Percentiles rank a stretch among this genome's conserved stretches.
Evolutionary conservation across 2,329 filamentous ascomycete species (phyloP).

Genomic region (Peltaster fructicola): DNA sequence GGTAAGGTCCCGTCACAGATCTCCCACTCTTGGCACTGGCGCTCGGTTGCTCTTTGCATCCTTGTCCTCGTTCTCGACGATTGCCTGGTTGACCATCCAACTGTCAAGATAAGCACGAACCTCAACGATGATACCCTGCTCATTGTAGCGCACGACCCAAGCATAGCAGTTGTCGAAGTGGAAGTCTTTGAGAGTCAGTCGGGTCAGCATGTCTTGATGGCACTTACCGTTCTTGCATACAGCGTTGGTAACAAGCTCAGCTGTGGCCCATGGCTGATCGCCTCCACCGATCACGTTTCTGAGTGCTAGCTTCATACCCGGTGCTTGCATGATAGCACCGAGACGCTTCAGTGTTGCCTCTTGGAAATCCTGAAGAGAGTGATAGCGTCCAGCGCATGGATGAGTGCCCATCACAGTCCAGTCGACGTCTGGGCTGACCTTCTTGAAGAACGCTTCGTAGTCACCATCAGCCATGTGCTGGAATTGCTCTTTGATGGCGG

Average conservation of each 20-base stretch:
- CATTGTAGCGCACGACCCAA: slow-evolving; percentile 13
- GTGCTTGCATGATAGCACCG: slow-evolving; percentile 8
- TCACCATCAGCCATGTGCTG: slow-evolving; percentile 9
- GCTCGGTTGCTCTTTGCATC: slow-evolving; percentile 5
- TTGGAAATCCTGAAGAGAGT: slow-evolving; percentile 5
- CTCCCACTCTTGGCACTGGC: slow-evolving; percentile 23
- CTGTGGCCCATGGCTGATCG: slow-evolving; percentile 12
- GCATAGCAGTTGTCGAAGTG: slow-evolving; percentile 10
- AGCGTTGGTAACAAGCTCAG: slow-evolving; percentile 13
- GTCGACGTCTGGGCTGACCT: slow-evolving; percentile 11
- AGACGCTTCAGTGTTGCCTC: slow-evolving; percentile 4
- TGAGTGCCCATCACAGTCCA: slow-evolving; percentile 16
- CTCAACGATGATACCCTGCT: slow-evolving; percentile 12
- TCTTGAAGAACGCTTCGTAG: slow-evolving; percentile 12
- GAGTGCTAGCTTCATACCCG: slow-evolving; percentile 9
- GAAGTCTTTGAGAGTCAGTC: slow-evolving; percentile 5
- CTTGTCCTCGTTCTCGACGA: slow-evolving; percentile 7
- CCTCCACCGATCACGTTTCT: slow-evolving; percentile 13
- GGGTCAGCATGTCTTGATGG: background rate
- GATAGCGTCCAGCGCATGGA: slow-evolving; percentile 11
- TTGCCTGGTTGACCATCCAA: slow-evolving; percentile 7
- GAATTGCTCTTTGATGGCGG: slow-evolving; percentile 10
- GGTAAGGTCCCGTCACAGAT: slow-evolving; percentile 21
- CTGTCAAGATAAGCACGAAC: slow-evolving; percentile 10
- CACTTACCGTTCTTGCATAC: slow-evolving; percentile 13